Conservation (phyloP, 2,329 filamentous ascomycete genomes). For the Colletotrichum sp. region DNA sequence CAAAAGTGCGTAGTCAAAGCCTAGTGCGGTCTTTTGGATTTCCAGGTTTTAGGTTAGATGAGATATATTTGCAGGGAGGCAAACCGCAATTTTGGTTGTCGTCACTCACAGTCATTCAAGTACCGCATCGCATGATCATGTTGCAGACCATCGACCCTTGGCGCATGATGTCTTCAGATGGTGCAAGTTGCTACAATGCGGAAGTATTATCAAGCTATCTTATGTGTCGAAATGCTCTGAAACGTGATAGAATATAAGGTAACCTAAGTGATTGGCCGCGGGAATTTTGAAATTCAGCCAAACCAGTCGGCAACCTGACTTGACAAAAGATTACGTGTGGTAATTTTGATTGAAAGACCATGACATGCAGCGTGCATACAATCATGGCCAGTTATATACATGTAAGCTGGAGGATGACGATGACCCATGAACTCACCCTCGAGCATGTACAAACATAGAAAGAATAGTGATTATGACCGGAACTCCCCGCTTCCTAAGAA, state of each 20-base stretch:
- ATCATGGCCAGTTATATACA: background rate
- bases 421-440: background rate
- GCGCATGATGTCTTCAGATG: background rate
- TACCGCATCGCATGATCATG: background rate
- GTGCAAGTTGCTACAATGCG: background rate
- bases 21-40: background rate
- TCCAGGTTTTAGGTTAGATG: background rate
- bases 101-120: background rate
- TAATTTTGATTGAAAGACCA: background rate
- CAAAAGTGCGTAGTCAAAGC: background rate
- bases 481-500: background rate
- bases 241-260: background rate
- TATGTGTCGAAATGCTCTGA: background rate
- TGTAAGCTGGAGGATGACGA: background rate
- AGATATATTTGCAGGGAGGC: background rate
- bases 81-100: background rate
- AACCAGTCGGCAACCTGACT: background rate
- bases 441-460: background rate
- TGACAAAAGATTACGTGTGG: background rate
- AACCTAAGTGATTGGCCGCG: background rate
- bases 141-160: background rate
- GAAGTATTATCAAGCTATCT: background rate
- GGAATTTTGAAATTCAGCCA: background rate
- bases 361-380: background rate
- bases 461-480: background rate